Evolutionary conservation across 345 rosid genomes (phyloP), one percentile per base, ranked within the genome.

Genomic region (Eucalyptus regnans): DNA sequence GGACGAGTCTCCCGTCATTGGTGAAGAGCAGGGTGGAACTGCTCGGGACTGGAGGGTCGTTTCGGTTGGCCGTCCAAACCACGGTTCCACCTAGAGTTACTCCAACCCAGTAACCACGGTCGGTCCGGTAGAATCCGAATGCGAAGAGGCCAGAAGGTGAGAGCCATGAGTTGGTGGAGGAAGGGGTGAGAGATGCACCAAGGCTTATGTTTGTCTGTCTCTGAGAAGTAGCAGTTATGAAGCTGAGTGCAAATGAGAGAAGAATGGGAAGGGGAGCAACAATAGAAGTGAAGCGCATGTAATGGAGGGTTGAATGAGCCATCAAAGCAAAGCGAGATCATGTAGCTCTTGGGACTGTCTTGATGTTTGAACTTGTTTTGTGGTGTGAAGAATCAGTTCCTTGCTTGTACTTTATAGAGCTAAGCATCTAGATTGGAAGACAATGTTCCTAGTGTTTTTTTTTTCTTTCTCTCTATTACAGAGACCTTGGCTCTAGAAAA

Each of bases 51-150:
- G 90, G 90, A 12, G 90, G 90, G 12, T 86, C 76, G 49, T 92
- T 89, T 79, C 90, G 86, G 49, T 90, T 50, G 16, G 88, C 90
- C 11, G 93, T 90, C 93, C 92, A 92, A n/a, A 88, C 90, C 41
- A 89, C 86, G 7, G 89, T 91, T n/a, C 41, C 89, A 5, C 86
- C 20, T 10, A 71, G 86, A 2, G 37, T 56, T 23, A 50, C 58
- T 7, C 90, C 91, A 8, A 92, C 56, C 22, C 64, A 56, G 66
- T 76, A 92, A 16, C 89, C 89, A 23, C 54, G 22, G 60, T 86
- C 91, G 43, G 43, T 50, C 37, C 22, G 88, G 66, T 87, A 89
- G 89, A 91, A 91, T 7, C 93, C 93, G 44, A 92, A 92, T 14
- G 89, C 90, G 15, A 89, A 92, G 48, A 71, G 50, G 58, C 90